Conservation (phyloP, 306 rosid species). For the Malus asiatica region DNA sequence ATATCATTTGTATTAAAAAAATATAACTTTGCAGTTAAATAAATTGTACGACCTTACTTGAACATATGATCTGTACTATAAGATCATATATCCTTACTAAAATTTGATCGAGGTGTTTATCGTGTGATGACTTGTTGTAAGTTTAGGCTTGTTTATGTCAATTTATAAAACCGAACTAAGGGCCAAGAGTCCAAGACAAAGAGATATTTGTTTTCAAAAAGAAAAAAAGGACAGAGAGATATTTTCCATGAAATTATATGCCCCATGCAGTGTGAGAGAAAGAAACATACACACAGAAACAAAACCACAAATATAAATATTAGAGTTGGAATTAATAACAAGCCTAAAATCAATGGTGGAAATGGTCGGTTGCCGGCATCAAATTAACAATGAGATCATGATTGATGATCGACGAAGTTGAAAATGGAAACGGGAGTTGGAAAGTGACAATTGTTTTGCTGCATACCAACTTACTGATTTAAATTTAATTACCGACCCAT, state of each 20-base stretch:
- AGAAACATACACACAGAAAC: not conserved
- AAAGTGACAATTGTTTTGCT: not conserved
- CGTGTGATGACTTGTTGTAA: too few species aligned
- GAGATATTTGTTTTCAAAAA: too few species aligned
- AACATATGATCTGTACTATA: too few species aligned
- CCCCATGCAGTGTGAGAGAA: not conserved
- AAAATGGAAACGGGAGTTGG: conserved; percentile 8
- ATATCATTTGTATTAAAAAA: too few species aligned
- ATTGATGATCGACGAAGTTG: not conserved
- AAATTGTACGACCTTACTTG: too few species aligned
- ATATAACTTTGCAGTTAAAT: too few species aligned
- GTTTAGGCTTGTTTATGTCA: too few species aligned
- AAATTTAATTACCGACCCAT: not conserved
- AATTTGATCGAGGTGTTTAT: too few species aligned
- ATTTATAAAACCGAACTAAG: too few species aligned
- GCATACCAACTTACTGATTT: not conserved
- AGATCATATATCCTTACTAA: too few species aligned
- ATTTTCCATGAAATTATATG: not conserved
- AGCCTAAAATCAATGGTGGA: not conserved
- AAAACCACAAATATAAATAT: not conserved
- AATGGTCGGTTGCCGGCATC: conserved; percentile 23
- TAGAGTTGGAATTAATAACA: not conserved
- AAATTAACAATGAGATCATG: not conserved
- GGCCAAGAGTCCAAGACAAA: too few species aligned
- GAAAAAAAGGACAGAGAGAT: not conserved